Base-by-base conservation (phyloP, 2,329 filamentous ascomycete species). In the Xylariaceae sp. region DNA sequence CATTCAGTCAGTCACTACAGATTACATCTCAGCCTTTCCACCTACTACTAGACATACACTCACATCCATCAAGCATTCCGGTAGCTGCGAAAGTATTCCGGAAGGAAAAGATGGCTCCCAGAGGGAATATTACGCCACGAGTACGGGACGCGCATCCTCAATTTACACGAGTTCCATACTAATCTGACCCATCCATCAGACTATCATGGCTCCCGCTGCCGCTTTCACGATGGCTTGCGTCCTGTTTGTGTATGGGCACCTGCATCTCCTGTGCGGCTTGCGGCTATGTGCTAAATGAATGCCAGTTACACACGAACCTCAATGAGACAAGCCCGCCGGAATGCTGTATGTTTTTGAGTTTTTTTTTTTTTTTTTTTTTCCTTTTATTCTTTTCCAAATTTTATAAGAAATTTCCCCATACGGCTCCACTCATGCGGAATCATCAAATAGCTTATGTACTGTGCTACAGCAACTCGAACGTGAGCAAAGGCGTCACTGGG, bases 181-280 rank as follows among this genome's bases (percentile, higher is more conserved):
- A 48, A 48, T 32, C 7, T n/a, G 43, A 44, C 29, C 14, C 10
- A 44, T 32, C 14, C 10, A 32, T 47, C 46, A 66, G 63, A 64
- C 60, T 1, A 56, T 64, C 44, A 64, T 66, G 62, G 63, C 63
- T 12, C 63, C 63, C 6, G 62, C 57, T 3, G 63, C 63, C 1
- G 63, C 63, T 5, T 66, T 66, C 19, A 63, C 60, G 7, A 66
- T 66, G 63, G 63, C 63, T 6, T 64, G 62, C 18, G 18, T 66
- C 16, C 44, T 66, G n/a, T 63, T 66, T 29, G 41, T 41, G 63
- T 66, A 61, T 1, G 59, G 50, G 19, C n/a, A n/a, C 20, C 20
- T 21, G 20, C n/a, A 18, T 32, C 43, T 16, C n/a, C 23, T 40
- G n/a, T 12, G 18, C 14, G 12, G 32, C 32, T 37, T 16, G 32